These are phyloP conservation scores for Strigomonas galati DNA, from an alignment of 208 protist species.

Conservation along the genomic window DNA sequence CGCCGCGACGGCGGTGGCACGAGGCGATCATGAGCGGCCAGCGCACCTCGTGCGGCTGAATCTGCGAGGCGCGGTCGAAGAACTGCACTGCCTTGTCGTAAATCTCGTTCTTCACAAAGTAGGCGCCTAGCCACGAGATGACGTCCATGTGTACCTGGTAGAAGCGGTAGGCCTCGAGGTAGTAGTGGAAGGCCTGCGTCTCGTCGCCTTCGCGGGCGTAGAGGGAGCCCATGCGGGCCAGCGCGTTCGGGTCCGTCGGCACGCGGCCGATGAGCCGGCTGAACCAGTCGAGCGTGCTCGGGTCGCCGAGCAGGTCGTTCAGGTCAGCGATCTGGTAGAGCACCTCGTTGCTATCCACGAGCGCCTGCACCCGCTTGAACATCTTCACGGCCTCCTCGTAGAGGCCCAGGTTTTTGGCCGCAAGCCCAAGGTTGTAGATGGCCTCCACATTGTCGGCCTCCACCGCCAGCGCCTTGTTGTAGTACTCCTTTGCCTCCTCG, in stretches of 20 bases:
- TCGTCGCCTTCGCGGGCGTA: constrained; percentile 92
- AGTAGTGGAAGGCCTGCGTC: constrained; percentile 93
- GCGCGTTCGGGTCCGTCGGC: constrained; percentile 93
- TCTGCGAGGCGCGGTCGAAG: constrained; percentile 95
- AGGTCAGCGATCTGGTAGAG: constrained; percentile 94
- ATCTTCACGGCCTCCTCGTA: constrained; percentile 92
- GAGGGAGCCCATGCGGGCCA: constrained; percentile 90
- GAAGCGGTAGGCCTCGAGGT: constrained; percentile 95
- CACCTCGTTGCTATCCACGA: constrained; percentile 94
- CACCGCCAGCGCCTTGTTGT: constrained; percentile 93
- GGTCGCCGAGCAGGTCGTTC: constrained; percentile 82
- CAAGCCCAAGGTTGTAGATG: constrained; percentile 96
- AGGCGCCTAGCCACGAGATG: constrained; percentile 96
- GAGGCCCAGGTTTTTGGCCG: constrained; percentile 86
- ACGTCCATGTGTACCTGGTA: constrained; percentile 97
- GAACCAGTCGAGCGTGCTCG: constrained; percentile 74
- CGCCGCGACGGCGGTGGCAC: constrained; percentile 93
- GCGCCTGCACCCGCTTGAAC: constrained; percentile 93
- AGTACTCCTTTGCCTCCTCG: constrained; percentile 91
- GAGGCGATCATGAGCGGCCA: constrained; percentile 96
- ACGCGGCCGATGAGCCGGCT: constrained; percentile 84
- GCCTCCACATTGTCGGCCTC: constrained; percentile 97
- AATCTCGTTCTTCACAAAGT: constrained; percentile 96
- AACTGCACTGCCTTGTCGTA: constrained; percentile 97
- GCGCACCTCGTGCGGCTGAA: constrained; percentile 95